phyloP scores from a whole-genome alignment of 2,329 filamentous ascomycete species.

The Plectosphaerella plurivora region DNA sequence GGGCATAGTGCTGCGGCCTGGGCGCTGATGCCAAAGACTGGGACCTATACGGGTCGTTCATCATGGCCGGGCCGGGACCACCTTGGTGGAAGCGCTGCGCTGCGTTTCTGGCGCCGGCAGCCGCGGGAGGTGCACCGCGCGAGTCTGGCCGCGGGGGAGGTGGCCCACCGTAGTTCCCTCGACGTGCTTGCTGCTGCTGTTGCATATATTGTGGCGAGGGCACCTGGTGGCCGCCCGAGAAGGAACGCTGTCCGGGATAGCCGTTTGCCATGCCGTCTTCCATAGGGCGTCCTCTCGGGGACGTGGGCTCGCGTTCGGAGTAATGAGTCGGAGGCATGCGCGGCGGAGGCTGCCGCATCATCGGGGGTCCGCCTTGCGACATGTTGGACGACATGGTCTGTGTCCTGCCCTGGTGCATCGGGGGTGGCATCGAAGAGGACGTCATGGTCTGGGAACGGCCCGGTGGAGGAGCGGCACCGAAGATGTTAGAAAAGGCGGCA shows the following conservation, averaged over 20 bases:
- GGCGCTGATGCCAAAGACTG: slow-evolving; percentile 80
- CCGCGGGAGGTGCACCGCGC: slow-evolving; percentile 43
- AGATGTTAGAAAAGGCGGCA: slow-evolving; percentile 94
- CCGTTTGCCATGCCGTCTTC: slow-evolving; percentile 5
- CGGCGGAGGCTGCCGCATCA: slow-evolving; percentile 62
- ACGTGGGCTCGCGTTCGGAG: slow-evolving; percentile 28
- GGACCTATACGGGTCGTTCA: slow-evolving; percentile 83
- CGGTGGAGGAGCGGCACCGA: slow-evolving; percentile 78
- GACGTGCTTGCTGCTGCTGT: slow-evolving; percentile 33
- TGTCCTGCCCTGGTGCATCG: slow-evolving; percentile 51
- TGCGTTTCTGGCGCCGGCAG: slow-evolving; percentile 32
- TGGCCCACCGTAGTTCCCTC: slow-evolving; percentile 39
- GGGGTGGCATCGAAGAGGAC: slow-evolving; percentile 59
- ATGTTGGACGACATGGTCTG: slow-evolving; percentile 63
- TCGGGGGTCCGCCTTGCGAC: slow-evolving; percentile 52
- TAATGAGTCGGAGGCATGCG: slow-evolving; percentile 38
- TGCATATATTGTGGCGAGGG: slow-evolving; percentile 42
- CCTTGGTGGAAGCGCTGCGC: slow-evolving; percentile 59
- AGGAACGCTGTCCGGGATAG: slow-evolving; percentile 43
- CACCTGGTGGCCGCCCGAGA: slow-evolving; percentile 42
- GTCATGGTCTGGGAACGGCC: slow-evolving; percentile 96
- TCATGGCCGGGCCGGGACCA: slow-evolving; percentile 65
- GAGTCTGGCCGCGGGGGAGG: slow-evolving; percentile 53
- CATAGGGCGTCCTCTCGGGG: slow-evolving; percentile 32
- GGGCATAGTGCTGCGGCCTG: slow-evolving; percentile 68